Conservation (phyloP, 176 grass and related monocot genomes). For the Cenchrus purpureus region DNA sequence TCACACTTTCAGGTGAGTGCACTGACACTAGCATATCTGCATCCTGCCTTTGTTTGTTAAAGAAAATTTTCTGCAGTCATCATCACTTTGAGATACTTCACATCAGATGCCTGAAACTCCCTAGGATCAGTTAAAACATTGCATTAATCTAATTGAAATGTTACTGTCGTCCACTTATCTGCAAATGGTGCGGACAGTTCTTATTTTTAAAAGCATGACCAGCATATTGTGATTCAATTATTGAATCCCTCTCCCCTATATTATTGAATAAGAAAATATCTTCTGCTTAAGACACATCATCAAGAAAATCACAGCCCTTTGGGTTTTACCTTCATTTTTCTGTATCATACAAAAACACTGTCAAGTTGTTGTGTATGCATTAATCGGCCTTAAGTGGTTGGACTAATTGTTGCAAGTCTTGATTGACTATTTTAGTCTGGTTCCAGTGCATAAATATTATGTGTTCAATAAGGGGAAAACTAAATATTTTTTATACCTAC, state of each 20-base stretch:
- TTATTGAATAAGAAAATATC: neutral
- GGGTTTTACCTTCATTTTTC: neutral
- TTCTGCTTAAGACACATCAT: neutral
- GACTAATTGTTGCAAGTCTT: constrained; percentile 16
- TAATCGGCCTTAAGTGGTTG: neutral
- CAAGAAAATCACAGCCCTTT: neutral
- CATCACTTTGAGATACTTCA: neutral
- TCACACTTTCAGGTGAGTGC: constrained; percentile 76
- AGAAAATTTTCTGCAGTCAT: constrained; percentile 9
- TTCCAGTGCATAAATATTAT: constrained; percentile 8
- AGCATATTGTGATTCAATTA: constrained; percentile 6
- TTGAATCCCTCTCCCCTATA: neutral
- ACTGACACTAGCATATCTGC: neutral
- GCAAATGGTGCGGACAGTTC: neutral
- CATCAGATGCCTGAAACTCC: neutral
- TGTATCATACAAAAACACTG: neutral
- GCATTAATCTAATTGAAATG: constrained; percentile 2
- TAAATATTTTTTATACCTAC: constrained; percentile 2
- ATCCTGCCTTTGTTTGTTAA: constrained; percentile 27
- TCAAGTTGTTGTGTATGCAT: neutral
- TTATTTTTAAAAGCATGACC: neutral
- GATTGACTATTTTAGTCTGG: constrained; percentile 19
- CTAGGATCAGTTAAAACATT: neutral
- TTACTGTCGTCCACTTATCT: constrained; percentile 1
- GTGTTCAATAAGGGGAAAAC: constrained; percentile 17